phyloP scores from a whole-genome alignment of 2,329 filamentous ascomycete species.

The Trichoderma sp. region DNA sequence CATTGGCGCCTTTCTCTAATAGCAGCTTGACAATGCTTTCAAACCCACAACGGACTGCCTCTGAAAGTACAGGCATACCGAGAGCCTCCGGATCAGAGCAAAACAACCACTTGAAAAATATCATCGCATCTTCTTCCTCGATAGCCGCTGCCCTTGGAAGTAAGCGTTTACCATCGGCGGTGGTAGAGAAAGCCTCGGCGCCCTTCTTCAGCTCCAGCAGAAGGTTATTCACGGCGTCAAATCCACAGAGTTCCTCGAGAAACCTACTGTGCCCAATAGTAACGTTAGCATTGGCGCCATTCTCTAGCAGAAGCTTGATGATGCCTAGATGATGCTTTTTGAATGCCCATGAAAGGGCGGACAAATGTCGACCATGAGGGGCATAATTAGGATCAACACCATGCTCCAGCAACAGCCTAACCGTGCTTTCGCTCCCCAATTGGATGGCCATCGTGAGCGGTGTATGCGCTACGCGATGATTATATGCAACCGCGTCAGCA shows the following conservation, averaged over 20 bases:
- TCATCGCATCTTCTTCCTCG: no score
- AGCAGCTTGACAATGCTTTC: constrained; percentile 3
- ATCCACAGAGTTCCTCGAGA: no score
- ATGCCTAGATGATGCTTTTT: not conserved
- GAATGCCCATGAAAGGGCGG: not conserved
- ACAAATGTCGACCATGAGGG: not conserved
- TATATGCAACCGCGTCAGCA: not conserved
- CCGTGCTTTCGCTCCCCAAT: not conserved
- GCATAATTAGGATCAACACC: not conserved
- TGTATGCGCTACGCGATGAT: no score
- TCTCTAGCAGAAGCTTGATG: constrained; percentile 6
- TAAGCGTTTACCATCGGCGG: no score
- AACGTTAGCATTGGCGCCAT: constrained; percentile 9
- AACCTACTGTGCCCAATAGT: no score
- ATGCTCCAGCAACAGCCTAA: not conserved
- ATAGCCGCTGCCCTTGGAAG: no score
- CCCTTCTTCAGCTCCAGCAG: no score
- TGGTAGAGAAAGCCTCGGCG: no score
- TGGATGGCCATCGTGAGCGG: not conserved
- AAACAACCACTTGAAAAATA: no score
- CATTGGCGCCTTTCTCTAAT: constrained; percentile 2
- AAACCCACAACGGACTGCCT: not conserved
- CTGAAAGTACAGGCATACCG: no score
- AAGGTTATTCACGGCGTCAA: no score
- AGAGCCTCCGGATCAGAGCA: no score